These are phyloP conservation scores for Carex pumila DNA, from an alignment of 176 grass and related monocot genomes.

Conservation along the genomic window DNA sequence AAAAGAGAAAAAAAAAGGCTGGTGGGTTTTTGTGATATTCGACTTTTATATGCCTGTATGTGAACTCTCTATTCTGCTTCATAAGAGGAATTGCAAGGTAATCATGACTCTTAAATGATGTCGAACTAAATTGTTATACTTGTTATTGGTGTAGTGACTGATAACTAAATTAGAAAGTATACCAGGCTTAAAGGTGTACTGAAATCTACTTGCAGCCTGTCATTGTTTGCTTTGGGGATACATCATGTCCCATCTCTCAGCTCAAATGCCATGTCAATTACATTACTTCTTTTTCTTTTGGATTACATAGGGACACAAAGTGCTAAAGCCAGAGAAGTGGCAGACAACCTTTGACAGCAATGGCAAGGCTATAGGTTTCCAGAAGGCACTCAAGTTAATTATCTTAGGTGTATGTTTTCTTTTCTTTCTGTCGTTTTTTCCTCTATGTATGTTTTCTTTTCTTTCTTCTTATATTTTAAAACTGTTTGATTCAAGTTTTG, in stretches of 20 bases:
- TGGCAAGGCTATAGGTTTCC: conserved; percentile 66
- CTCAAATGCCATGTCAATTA: not conserved
- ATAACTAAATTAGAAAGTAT: not conserved
- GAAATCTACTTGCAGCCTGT: not conserved
- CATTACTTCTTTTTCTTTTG: not conserved
- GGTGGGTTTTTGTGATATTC: not conserved
- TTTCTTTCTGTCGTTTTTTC: conserved; percentile 3
- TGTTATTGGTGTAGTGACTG: not conserved
- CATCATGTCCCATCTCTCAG: not conserved
- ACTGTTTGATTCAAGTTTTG: not conserved
- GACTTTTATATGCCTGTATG: not conserved
- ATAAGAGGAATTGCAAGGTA: not conserved
- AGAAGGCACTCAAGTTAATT: conserved; percentile 90
- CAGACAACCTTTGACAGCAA: conserved; percentile 61
- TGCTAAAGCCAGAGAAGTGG: conserved; percentile 95
- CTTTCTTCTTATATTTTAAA: not conserved
- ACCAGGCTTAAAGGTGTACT: not conserved
- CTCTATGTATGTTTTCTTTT: not conserved
- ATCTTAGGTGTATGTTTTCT: conserved; percentile 66
- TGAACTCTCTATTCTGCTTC: not conserved
- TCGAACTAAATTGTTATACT: not conserved
- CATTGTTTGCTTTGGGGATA: not conserved
- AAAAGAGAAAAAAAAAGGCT: too few species aligned
- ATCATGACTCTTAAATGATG: not conserved
- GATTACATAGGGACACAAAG: conserved; percentile 55